These are phyloP conservation scores for Xylariaceae sp. DNA, from an alignment of 2,329 filamentous ascomycete genomes.

Conservation along the genomic window DNA sequence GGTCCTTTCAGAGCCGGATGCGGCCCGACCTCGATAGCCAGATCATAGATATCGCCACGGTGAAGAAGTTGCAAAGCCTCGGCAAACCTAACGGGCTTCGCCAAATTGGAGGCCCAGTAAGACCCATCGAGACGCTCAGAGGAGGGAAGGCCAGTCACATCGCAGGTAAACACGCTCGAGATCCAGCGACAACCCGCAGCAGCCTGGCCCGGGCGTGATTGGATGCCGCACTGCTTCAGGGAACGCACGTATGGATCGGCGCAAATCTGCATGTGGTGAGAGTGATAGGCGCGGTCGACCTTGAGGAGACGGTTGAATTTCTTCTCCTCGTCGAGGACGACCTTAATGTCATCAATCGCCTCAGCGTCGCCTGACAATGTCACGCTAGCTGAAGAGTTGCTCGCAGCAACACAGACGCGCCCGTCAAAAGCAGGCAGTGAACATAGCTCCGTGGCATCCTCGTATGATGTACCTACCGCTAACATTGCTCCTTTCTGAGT, in stretches of 20 bases:
- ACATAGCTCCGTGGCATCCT: conserved; percentile 41
- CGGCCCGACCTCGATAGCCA: conserved; percentile 53
- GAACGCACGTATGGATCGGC: conserved; percentile 9
- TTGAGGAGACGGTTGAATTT: conserved; percentile 2
- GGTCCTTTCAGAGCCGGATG: conserved; percentile 53
- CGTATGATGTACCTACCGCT: conserved; percentile 48
- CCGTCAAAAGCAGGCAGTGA: conserved; percentile 38
- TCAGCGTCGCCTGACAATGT: conserved; percentile 30
- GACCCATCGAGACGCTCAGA: too few relatives aligned
- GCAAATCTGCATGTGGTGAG: conserved; percentile 23
- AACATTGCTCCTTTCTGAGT: conserved; percentile 50
- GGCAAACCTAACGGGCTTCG: too few relatives aligned
- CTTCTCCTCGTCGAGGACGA: conserved; percentile 11
- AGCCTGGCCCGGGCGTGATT: too few relatives aligned
- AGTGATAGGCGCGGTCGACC: conserved; percentile 30
- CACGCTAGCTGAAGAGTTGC: conserved; percentile 5
- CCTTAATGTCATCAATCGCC: conserved; percentile 9
- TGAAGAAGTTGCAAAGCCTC: too few relatives aligned
- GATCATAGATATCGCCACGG: too few relatives aligned
- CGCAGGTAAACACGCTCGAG: too few relatives aligned
- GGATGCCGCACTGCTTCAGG: not conserved
- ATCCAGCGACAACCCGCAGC: too few relatives aligned
- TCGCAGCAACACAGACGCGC: conserved; percentile 18
- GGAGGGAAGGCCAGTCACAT: too few relatives aligned
- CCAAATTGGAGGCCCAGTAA: too few relatives aligned